A percentile compares a stretch with the other conserved stretches of the same genome.
phyloP scores from a whole-genome alignment of 2,329 filamentous ascomycete species.

The Beauveria australis region DNA sequence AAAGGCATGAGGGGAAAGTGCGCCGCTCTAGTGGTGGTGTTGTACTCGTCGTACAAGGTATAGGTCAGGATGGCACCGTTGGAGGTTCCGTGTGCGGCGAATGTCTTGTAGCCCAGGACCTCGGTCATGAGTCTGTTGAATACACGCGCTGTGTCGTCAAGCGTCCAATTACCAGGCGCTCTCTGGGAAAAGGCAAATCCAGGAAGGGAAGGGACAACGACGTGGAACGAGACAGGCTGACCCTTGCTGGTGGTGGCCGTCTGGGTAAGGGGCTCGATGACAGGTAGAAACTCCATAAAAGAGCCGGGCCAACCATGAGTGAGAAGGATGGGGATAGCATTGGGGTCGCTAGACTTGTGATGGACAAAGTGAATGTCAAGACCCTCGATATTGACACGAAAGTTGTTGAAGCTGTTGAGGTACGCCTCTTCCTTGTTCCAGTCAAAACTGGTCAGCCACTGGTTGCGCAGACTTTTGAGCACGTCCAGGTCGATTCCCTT shows the following conservation, averaged over 20 bases:
- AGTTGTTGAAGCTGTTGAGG: neutral
- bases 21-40: neutral
- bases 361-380: neutral
- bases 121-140: neutral
- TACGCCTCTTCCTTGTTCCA: neutral
- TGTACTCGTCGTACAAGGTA: neutral
- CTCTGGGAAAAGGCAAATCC: neutral
- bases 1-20: neutral
- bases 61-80: neutral
- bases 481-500: neutral
- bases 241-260: neutral
- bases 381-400: neutral
- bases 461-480: neutral
- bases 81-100: neutral
- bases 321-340: neutral
- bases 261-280: neutral
- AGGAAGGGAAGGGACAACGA: neutral
- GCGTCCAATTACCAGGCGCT: neutral
- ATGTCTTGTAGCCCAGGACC: neutral
- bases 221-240: neutral
- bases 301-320: neutral
- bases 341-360: neutral
- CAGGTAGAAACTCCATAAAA: neutral
- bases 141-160: neutral
- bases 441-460: neutral